phyloP scores from a whole-genome alignment of 495 filamentous ascomycete genomes.

The Trichoderma reesei region DNA sequence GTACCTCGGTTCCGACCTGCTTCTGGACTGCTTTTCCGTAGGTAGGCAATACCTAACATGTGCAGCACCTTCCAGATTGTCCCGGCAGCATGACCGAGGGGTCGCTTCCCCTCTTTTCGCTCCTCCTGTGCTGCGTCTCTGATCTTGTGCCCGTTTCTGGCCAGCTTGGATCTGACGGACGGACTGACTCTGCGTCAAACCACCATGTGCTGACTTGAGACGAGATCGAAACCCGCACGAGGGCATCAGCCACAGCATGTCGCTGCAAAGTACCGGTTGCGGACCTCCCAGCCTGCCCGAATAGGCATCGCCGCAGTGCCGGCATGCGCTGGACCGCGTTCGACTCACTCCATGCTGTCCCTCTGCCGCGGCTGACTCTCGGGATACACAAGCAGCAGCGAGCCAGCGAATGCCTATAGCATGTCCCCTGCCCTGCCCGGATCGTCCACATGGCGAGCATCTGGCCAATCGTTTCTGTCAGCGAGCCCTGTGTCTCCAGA shows the following conservation, averaged over 20 bases:
- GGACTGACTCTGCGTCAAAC: neutral
- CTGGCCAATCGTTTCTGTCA: neutral
- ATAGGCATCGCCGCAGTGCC: neutral
- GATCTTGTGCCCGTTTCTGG: conserved; percentile 1
- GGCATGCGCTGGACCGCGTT: neutral
- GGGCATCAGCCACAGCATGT: neutral
- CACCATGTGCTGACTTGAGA: neutral
- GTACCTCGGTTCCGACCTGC: too few species aligned
- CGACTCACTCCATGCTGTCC: neutral
- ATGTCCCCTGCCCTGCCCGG: neutral
- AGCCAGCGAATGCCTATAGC: neutral
- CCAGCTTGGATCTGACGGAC: neutral
- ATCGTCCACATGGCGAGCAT: neutral
- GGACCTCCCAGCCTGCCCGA: neutral
- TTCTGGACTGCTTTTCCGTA: neutral
- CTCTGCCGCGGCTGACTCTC: neutral
- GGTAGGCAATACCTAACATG: too few species aligned
- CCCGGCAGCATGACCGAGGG: neutral
- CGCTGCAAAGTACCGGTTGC: neutral
- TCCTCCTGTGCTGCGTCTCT: neutral
- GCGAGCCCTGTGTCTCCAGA: neutral
- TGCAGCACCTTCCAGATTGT: neutral
- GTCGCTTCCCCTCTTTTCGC: neutral
- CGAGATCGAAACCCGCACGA: neutral
- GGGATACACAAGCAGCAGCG: neutral